Base-by-base conservation (phyloP, 2,329 filamentous ascomycete species). In the Kalaharituber pfeilii region DNA sequence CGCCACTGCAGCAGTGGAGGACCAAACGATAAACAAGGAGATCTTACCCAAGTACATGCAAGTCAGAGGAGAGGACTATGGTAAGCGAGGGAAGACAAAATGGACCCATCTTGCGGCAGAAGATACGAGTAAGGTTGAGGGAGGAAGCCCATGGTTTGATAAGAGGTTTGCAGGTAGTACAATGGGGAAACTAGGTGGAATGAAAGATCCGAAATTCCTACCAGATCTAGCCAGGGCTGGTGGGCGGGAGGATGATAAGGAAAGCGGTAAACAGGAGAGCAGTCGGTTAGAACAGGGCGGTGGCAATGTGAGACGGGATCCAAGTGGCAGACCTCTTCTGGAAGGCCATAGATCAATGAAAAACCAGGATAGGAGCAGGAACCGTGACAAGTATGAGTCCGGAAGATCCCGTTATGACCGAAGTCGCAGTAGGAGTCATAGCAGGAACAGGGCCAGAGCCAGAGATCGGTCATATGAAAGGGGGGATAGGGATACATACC, bases 21-120 rank as follows among this genome's bases (percentile, higher is more conserved):
- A 96, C 66, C 86, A 95, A 58, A 79, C 89, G 56, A 75, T 76
- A 49, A 86, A 94, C 64, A 81, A 86, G 47, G 84, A 91, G 63
- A 72, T 86, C 1, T 70, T 98, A 63, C 91, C 91, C 2, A 82
- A 94, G 70, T 93, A 88, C 61, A 80, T 98, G 73, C 87, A 94
- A 70, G 80, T 93, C 64, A 75, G 91, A 54, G 91, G 96, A 69
- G 89, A 88, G 13, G 89, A 88, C 71, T 69, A 98, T 25, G 91
- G 91, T 22, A 86, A 84, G 71, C 94, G 94, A 72, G 89, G 91
- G 20, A 80, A 85, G 26, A 88, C 86, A 5, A 85, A 84, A 68
- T 96, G 96, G 69, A 84, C 77, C 63, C 91, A 98, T 68, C 75
- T 98, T 65, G 81, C 81, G 66, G 78, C 74, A 13, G 89, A 98